Base-by-base conservation (phyloP, 306 rosid species). In the Canavalia ensiformis region DNA sequence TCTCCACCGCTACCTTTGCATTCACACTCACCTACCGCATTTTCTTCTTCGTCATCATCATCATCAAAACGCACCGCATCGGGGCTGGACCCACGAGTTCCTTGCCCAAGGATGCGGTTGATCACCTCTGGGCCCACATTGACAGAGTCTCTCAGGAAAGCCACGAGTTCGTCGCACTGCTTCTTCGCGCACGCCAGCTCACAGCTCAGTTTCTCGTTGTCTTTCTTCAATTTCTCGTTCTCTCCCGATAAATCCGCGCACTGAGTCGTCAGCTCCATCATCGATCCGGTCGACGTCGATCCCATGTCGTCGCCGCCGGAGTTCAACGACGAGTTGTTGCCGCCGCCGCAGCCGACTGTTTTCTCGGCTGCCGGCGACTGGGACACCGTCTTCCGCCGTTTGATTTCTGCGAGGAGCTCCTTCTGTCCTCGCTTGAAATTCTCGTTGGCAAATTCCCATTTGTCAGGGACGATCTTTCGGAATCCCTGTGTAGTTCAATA, bases 381-480 rank as follows among this genome's bases (percentile, higher is more conserved):
- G 0, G 57, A 0, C 45, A 41, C 84, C 0, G 90, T 4, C 81
- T 91, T 95, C 42, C 97, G 97, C 55, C 99, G 94, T 3, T 89
- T 93, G 52, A 95, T 91, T 30, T 75, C 78, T 4, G 65, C 3
- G 30, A 95, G 89, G 4, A 95, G 90, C 75, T 91, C 96, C 44
- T 55, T 87, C 31, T 83, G 79, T 0, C 90, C 97, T 45, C 89
- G 90, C 81, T 74, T 89, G 91, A 95, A 95, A 67, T 88, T 35
- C 64, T 95, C 94, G 82, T 90, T 93, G 0, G 94, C 91, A 60
- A 95, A 95, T 80, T 95, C 99, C 99, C 99, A 95, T 85, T 93
- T 91, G 87, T 95, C 97, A 0, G 92, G 92, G 2, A 88, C 99
- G 1, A 76, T 92, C 77, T 95, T 95, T 5, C 94, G 86, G 47